Percentiles rank a stretch among this genome's conserved stretches.
These are phyloP conservation scores for Metschnikowia henanensis DNA, from an alignment of 805 yeast species.

Conservation along the genomic window DNA sequence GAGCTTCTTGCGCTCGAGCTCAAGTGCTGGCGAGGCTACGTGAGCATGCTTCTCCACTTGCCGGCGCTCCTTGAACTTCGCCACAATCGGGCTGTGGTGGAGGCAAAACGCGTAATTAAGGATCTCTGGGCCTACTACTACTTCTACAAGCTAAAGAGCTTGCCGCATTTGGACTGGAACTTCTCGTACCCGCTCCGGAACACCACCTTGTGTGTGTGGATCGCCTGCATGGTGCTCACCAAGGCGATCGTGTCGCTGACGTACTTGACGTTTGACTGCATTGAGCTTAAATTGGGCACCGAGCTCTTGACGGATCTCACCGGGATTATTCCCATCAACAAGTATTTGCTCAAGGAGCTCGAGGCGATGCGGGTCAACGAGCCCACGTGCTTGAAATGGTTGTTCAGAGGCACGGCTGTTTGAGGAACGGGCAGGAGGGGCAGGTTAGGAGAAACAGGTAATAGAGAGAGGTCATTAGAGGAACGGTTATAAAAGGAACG, in stretches of 20 bases:
- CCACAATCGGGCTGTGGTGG: neutral
- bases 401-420: too few relatives aligned
- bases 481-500: too few relatives aligned
- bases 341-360: neutral
- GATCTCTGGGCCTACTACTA: slow-evolving; percentile 1
- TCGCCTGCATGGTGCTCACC: neutral
- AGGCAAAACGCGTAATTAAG: neutral
- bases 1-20: neutral
- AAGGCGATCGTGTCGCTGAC: neutral
- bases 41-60: neutral
- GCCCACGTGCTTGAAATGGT: too few relatives aligned
- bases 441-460: too few relatives aligned
- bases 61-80: neutral
- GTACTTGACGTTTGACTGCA: neutral
- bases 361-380: neutral
- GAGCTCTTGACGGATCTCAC: neutral
- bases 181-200: neutral
- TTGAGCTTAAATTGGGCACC: neutral
- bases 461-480: too few relatives aligned
- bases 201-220: neutral
- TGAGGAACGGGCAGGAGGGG: too few relatives aligned
- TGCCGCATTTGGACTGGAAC: neutral
- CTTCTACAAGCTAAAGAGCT: neutral
- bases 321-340: neutral
- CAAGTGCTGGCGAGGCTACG: neutral